Evolutionary conservation across 495 filamentous ascomycete species (phyloP).

Genomic region (Sphaerosporella brunnea): DNA sequence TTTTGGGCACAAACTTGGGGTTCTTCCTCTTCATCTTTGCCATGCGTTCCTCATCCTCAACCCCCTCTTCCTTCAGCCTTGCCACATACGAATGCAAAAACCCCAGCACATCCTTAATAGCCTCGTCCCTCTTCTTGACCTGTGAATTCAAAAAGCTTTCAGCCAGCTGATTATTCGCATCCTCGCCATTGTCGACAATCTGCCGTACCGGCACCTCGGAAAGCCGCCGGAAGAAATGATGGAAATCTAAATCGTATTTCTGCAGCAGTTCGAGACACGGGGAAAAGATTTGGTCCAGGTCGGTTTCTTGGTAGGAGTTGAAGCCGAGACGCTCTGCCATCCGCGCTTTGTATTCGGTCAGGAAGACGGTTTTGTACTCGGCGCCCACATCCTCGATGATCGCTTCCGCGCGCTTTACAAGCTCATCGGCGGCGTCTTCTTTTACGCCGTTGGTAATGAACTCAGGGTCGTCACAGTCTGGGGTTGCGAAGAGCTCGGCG

Average conservation of each 20-base stretch:
- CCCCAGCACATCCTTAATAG: constrained; percentile 42
- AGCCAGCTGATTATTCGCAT: constrained; percentile 14
- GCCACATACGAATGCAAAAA: constrained; percentile 61
- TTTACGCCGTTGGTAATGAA: constrained; percentile 57
- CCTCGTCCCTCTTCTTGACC: constrained; percentile 48
- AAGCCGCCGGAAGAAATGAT: constrained; percentile 73
- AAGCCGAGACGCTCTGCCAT: constrained; percentile 68
- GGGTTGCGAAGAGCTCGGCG: constrained; percentile 71
- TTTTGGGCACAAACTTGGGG: constrained; percentile 73
- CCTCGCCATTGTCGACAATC: constrained; percentile 41
- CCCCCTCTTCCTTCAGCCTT: constrained; percentile 34
- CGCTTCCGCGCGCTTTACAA: constrained; percentile 63
- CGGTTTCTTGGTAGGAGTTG: constrained; percentile 40
- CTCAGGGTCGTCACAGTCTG: constrained; percentile 40
- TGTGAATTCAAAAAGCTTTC: constrained; percentile 23
- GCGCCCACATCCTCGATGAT: constrained; percentile 60
- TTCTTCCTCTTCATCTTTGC: constrained; percentile 65
- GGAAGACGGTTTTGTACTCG: constrained; percentile 72
- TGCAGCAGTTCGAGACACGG: constrained; percentile 71
- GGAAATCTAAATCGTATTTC: constrained; percentile 66
- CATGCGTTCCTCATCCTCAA: constrained; percentile 48
- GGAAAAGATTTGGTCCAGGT: constrained; percentile 62
- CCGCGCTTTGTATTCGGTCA: constrained; percentile 65
- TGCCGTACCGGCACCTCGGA: constrained; percentile 38
- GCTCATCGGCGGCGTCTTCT: constrained; percentile 44